A percentile compares a stretch with the other conserved stretches of the same genome.
phyloP scores from a whole-genome alignment of 176 grass and related monocot genomes.

The Otatea glauca region DNA sequence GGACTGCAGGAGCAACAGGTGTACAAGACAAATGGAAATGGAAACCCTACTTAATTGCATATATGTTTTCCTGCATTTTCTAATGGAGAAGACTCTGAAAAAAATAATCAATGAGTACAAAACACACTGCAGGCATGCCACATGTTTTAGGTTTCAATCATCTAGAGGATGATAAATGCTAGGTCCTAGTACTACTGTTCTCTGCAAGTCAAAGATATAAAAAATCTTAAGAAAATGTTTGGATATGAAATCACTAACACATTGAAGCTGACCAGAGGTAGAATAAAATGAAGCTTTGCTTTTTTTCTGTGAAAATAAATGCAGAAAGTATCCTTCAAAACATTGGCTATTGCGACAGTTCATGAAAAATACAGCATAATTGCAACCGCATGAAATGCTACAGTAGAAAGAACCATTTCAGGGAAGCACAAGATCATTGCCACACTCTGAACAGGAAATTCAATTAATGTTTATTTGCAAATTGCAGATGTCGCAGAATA shows the following conservation, averaged over 20 bases:
- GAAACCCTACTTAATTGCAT: too few relatives aligned
- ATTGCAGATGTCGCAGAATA: slow-evolving; percentile 33
- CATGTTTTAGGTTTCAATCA: slow-evolving; percentile 10
- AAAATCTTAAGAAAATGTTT: background rate
- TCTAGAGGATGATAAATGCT: background rate
- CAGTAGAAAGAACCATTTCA: background rate
- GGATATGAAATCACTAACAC: background rate
- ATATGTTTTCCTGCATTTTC: background rate
- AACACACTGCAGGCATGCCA: background rate
- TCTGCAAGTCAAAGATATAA: background rate
- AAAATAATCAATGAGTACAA: background rate
- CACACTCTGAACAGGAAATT: slow-evolving; percentile 29
- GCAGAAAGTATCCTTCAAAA: too few relatives aligned
- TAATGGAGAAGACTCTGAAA: background rate
- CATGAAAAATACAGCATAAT: too few relatives aligned
- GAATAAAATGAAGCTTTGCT: background rate
- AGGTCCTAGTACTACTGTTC: background rate
- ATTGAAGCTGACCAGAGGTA: background rate
- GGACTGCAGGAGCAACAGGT: too few relatives aligned
- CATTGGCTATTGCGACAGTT: too few relatives aligned
- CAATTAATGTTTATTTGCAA: slow-evolving; percentile 48
- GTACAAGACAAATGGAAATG: too few relatives aligned
- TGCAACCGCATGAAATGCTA: too few relatives aligned
- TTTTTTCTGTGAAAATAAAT: background rate
- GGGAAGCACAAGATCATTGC: background rate